These are phyloP conservation scores for Beauveria sp. DNA, from an alignment of 2,329 filamentous ascomycete species.

Conservation along the genomic window DNA sequence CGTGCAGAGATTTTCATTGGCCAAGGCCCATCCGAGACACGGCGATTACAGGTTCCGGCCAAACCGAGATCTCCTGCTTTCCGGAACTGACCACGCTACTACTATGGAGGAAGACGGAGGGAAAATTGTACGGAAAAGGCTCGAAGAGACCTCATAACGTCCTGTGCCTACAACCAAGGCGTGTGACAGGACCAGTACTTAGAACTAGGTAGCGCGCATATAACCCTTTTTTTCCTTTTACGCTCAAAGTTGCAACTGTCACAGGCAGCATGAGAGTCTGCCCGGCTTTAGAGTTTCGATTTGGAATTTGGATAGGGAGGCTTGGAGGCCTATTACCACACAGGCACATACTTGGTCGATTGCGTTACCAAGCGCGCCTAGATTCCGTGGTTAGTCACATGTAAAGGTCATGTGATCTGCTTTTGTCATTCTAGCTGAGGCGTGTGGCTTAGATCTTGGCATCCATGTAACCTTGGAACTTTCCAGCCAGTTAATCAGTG, in stretches of 20 bases:
- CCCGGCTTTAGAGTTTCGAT: neutral
- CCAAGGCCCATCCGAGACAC: constrained; percentile 1
- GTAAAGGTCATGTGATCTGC: neutral
- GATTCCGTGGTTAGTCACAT: neutral
- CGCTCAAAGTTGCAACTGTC: too few species aligned
- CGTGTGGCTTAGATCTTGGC: constrained; percentile 11
- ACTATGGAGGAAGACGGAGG: neutral
- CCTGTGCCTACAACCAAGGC: neutral
- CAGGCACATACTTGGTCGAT: too few species aligned
- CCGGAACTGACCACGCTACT: constrained; percentile 4
- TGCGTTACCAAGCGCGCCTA: too few species aligned
- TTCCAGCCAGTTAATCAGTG: neutral
- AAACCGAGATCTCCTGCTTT: constrained; percentile 9
- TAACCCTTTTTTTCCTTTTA: too few species aligned
- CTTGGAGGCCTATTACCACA: neutral
- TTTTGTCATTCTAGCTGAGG: constrained; percentile 8
- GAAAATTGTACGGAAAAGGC: neutral
- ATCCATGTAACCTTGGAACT: neutral
- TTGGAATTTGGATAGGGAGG: neutral
- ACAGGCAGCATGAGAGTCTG: too few species aligned
- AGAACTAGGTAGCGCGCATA: too few species aligned
- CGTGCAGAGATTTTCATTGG: constrained; percentile 4
- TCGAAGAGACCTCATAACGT: neutral
- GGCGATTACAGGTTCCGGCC: constrained; percentile 6
- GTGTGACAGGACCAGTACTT: too few species aligned